Percentiles rank a stretch among this genome's conserved stretches.
phyloP scores from a whole-genome alignment of 495 filamentous ascomycete species.

The Pseudoneurospora amorphoporcata region DNA sequence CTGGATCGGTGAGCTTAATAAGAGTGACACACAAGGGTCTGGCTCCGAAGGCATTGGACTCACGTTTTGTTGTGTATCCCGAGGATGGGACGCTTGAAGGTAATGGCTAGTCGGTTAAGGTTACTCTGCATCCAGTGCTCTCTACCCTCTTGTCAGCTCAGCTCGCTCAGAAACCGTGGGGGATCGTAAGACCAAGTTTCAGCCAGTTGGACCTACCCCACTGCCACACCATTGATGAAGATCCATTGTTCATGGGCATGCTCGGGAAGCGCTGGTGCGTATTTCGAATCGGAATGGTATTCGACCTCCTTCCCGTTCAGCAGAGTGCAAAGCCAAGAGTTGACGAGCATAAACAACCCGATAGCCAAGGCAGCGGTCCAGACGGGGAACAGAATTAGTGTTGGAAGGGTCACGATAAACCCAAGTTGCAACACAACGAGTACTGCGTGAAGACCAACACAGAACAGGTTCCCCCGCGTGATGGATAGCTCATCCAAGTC shows the following conservation, averaged over 20 bases:
- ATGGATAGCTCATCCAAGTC: conserved; percentile 49
- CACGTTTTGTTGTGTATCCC: conserved; percentile 79
- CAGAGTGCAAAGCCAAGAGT: conserved; percentile 38
- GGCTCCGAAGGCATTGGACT: background rate
- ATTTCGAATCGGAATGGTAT: conserved; percentile 32
- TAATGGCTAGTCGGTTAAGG: conserved; percentile 59
- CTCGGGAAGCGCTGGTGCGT: conserved; percentile 29
- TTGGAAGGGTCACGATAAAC: conserved; percentile 40
- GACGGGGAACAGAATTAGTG: conserved; percentile 37
- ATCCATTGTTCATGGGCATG: conserved; percentile 59
- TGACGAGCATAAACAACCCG: conserved; percentile 30
- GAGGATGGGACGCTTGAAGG: conserved; percentile 61
- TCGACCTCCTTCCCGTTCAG: conserved; percentile 38
- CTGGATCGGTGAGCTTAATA: conserved; percentile 1
- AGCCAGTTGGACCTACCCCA: conserved; percentile 34
- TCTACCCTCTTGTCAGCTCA: conserved; percentile 17
- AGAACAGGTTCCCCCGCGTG: conserved; percentile 37
- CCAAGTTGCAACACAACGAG: conserved; percentile 41
- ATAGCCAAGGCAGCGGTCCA: conserved; percentile 35
- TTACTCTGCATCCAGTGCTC: conserved; percentile 55
- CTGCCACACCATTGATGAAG: conserved; percentile 61
- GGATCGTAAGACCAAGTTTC: background rate
- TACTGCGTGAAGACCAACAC: conserved; percentile 40
- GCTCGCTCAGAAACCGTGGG: background rate
- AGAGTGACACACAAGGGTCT: conserved; percentile 1